Percentiles rank a stretch among this genome's conserved stretches.
phyloP scores from a whole-genome alignment of 495 filamentous ascomycete genomes.

The Friedmanniomyces endolithicus region DNA sequence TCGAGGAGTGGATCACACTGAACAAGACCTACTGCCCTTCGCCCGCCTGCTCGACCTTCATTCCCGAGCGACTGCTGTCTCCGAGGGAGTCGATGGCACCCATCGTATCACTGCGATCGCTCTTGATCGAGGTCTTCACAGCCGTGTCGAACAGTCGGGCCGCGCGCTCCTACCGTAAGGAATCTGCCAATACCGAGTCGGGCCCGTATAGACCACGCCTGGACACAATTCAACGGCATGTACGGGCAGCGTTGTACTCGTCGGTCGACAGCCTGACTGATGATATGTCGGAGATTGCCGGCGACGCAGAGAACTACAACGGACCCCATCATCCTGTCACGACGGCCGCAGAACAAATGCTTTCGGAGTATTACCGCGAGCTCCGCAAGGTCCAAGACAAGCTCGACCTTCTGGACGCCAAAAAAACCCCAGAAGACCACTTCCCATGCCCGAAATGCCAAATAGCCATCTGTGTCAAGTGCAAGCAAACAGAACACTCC shows the following conservation, averaged over 20 bases:
- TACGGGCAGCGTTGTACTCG: not conserved
- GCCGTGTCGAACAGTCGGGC: not conserved
- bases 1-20: slow-evolving; percentile 28
- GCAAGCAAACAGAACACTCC: slow-evolving; percentile 16
- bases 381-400: not conserved
- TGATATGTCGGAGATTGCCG: slow-evolving; percentile 9
- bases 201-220: slow-evolving; percentile 3
- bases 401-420: not conserved
- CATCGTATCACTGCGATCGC: not conserved
- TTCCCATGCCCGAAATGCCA: slow-evolving; percentile 24
- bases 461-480: slow-evolving; percentile 20
- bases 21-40: slow-evolving; percentile 27
- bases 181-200: not conserved
- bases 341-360: not conserved
- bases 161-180: slow-evolving; percentile 12
- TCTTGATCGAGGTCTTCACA: slow-evolving; percentile 1
- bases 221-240: not conserved
- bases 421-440: not conserved
- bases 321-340: slow-evolving; percentile 7
- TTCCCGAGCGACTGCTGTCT: slow-evolving; percentile 21
- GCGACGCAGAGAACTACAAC: slow-evolving; percentile 10
- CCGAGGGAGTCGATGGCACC: not conserved
- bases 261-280: not conserved
- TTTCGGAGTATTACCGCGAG: not conserved
- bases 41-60: slow-evolving; percentile 25